Evolutionary conservation across 2,329 filamentous ascomycete genomes (phyloP), one percentile per base, ranked within the genome.

Genomic region (Botrytis deweyae): DNA sequence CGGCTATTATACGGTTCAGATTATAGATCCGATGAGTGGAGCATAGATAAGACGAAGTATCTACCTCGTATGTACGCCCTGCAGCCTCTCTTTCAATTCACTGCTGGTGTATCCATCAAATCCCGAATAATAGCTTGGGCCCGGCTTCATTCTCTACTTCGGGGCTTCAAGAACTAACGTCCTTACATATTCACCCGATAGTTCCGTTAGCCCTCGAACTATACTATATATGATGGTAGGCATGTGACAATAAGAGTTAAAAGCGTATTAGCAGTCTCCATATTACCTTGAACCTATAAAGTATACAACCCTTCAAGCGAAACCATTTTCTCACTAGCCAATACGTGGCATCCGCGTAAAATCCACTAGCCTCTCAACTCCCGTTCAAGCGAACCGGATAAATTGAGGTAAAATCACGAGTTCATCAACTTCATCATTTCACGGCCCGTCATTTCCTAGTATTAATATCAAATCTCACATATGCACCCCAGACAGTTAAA

Each of bases 361-460:
- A 38, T 33, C 25, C 25, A 58, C 49, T 42, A 29, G 36, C 49
- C n/a, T 42, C n/a, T 58, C n/a, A 42, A 68, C 66, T 42, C 66
- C 49, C 38, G 66, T 44, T 69, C 49, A 69, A 69, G 66, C 49
- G 66, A 69, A 58, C 10, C 9, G 40, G 68, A 40, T 46, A 46
- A 70, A 63, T 62, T 36, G 29, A n/a, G 40, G 33, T 44, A 40
- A 25, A 62, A 46, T 70, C 67, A 70, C 67, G 55, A 70, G 68
- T 70, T 63, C 68, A 70, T 61, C 38, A 63, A 44, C 40, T 62
- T 63, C 40, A 63, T 46, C 40, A n/a, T 70, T 70, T 38, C 68
- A 63, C 68, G 68, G 68, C 68, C 68, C 68, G 68, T 20, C 55
- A 62, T 63, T 63, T 46, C 68, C 68, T 70, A 62, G 29, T 29